Conservation (phyloP, 2,329 filamentous ascomycete species). For the Hirsutella rhossiliensis region DNA sequence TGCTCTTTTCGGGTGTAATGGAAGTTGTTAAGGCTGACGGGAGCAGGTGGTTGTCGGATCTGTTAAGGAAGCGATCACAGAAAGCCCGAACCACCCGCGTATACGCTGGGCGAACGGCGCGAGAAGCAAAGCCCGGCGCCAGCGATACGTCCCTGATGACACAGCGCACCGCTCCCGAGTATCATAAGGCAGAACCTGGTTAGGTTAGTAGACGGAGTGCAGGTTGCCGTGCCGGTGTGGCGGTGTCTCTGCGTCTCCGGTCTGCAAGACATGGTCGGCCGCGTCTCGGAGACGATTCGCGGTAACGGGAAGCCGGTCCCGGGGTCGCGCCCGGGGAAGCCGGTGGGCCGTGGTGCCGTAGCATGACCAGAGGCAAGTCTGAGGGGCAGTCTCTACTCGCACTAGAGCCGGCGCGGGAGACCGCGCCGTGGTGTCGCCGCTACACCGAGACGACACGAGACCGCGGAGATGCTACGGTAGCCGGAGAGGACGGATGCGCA, state of each 20-base stretch:
- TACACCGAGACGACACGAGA: not conserved
- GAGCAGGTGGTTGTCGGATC: not conserved
- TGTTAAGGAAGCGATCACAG: not conserved
- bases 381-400: not conserved
- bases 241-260: not conserved
- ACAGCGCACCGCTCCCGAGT: not conserved
- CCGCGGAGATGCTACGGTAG: too few relatives aligned
- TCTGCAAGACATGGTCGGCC: too few relatives aligned
- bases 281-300: too few relatives aligned
- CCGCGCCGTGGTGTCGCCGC: not conserved
- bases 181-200: not conserved
- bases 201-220: not conserved
- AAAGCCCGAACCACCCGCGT: not conserved
- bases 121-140: not conserved
- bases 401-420: not conserved
- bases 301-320: too few relatives aligned
- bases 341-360: not conserved
- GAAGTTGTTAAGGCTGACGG: not conserved
- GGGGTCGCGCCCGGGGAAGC: too few relatives aligned
- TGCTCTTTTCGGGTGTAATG: not conserved
- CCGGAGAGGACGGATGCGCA: too few relatives aligned
- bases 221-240: not conserved
- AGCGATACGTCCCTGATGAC: not conserved
- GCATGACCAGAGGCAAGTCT: not conserved
- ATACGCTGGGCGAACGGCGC: not conserved